Evolutionary conservation across 225 moss, liverwort and hornwort genomes (phyloP), one percentile per base, ranked within the genome.

Genomic region (Pseudisothecium myosuroides): DNA sequence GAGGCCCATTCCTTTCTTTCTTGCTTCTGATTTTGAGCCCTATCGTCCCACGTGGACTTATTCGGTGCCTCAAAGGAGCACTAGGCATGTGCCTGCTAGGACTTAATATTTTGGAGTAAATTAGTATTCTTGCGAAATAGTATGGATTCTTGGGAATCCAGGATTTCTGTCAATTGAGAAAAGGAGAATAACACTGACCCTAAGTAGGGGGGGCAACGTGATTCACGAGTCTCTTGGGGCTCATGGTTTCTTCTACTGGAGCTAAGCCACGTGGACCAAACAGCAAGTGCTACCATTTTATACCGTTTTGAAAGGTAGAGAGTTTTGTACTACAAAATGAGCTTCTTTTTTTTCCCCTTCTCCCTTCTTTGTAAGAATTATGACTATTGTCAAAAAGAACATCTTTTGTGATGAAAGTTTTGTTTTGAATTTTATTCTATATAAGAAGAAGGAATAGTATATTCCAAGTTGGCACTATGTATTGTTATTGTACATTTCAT

Each of bases 401-500:
- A 56, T 58, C 27, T 79, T 79, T 26, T 6, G 4, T 20, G 10
- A 17, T 27, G 58, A 58, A 56, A 58, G 27, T 27, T 56, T 27
- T 17, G 4, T 56, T 56, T 76, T 7, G 17, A 58, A 1, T 28
- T 39, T 28, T 39, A 11, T 12, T n/a, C 1, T 16, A 6, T 3
- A 0, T 23, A 17, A n/a, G 3, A 27, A 1, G 2, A 56, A n/a
- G 0, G 3, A 24, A n/a, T 79, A 17, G 17, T 28, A 39, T 5
- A 11, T 58, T 12, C 28, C 1, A 59, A 59, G 10, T 80, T 0
- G 1, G 11, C 7, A 12, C 7, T 39, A 19, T 39, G 0, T 58
- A 58, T 28, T 58, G 28, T 11, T 58, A 17, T 28, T 26, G 28
- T 58, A 11, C 12, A 59, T 41, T 59, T 39, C 7, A 11, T 59